phyloP scores from a whole-genome alignment of 2,329 filamentous ascomycete genomes.

The Mycosphaerella arachidis region DNA sequence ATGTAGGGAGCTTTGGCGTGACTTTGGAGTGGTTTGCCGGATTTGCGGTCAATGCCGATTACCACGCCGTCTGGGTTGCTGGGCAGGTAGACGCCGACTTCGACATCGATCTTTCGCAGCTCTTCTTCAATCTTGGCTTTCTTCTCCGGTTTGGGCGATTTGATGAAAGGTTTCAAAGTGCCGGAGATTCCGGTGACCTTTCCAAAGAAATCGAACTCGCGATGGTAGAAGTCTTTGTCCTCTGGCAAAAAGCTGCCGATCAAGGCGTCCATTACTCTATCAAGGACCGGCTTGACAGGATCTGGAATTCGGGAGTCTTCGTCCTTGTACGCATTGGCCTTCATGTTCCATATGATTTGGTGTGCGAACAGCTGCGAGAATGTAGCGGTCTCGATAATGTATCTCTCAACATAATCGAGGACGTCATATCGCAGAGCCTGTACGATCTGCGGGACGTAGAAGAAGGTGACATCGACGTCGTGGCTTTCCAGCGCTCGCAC shows the following conservation, averaged over 20 bases:
- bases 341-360: conserved; percentile 99
- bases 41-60: conserved; percentile 96
- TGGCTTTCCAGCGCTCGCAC: conserved; percentile 93
- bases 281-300: conserved; percentile 85
- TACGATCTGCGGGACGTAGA: conserved; percentile 97
- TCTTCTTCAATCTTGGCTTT: conserved; percentile 99
- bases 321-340: conserved; percentile 96
- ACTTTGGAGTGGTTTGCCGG: conserved; percentile 92
- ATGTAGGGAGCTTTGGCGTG: conserved; percentile 98
- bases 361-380: conserved; percentile 98
- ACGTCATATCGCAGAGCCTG: conserved; percentile 90
- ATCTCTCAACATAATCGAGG: conserved; percentile 90
- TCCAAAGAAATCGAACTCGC: conserved; percentile 96
- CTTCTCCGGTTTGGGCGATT: conserved; percentile 89
- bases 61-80: conserved; percentile 96
- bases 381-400: conserved; percentile 93
- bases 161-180: conserved; percentile 90
- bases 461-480: conserved; percentile 95
- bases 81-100: conserved; percentile 93
- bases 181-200: conserved; percentile 94
- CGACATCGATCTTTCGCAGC: conserved; percentile 91
- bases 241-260: conserved; percentile 72
- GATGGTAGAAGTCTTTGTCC: conserved; percentile 83
- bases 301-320: conserved; percentile 90
- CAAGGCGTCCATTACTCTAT: conserved; percentile 81